A percentile compares a stretch with the other conserved stretches of the same genome.
Evolutionary conservation across 192 early-diverging fungal species (phyloP).

Genomic region (Coemansia sp.): DNA sequence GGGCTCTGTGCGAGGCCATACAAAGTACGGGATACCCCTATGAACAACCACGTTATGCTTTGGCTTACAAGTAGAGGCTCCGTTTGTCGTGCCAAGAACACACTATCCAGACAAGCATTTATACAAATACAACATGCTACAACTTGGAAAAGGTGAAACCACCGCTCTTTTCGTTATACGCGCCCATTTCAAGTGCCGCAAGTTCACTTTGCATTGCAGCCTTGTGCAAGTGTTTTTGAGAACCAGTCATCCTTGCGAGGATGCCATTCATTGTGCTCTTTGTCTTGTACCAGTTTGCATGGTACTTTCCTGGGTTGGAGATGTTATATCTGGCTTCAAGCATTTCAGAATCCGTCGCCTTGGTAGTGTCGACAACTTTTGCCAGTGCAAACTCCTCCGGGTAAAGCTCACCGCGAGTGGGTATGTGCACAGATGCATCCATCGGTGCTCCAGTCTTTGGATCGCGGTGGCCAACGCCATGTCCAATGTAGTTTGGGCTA

Average conservation of each 20-base stretch:
- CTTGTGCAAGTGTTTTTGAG: slow-evolving; percentile 33
- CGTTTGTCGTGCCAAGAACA: neutral
- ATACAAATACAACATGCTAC: neutral
- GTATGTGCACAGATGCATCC: slow-evolving; percentile 34
- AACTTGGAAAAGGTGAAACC: slow-evolving; percentile 34
- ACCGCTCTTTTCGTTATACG: slow-evolving; percentile 34
- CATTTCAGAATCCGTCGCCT: slow-evolving; percentile 9
- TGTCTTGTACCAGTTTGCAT: slow-evolving; percentile 48
- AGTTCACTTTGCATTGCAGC: slow-evolving; percentile 33
- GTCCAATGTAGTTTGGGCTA: slow-evolving; percentile 44
- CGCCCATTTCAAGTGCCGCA: slow-evolving; percentile 47
- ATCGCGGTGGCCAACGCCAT: slow-evolving; percentile 50
- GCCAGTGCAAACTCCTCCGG: slow-evolving; percentile 31
- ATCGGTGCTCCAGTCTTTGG: slow-evolving; percentile 44
- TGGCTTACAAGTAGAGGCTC: neutral
- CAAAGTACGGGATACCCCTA: no score
- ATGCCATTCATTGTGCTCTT: slow-evolving; percentile 32
- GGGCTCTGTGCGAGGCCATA: no score
- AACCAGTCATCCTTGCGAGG: slow-evolving; percentile 32
- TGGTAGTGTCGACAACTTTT: neutral
- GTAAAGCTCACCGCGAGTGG: slow-evolving; percentile 42
- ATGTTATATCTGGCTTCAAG: slow-evolving; percentile 42
- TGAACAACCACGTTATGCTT: neutral
- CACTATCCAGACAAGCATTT: neutral
- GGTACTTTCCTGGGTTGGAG: slow-evolving; percentile 40